Percentiles rank a stretch among this genome's conserved stretches.
phyloP scores from a whole-genome alignment of 345 rosid species.

The Physaria fendleri region DNA sequence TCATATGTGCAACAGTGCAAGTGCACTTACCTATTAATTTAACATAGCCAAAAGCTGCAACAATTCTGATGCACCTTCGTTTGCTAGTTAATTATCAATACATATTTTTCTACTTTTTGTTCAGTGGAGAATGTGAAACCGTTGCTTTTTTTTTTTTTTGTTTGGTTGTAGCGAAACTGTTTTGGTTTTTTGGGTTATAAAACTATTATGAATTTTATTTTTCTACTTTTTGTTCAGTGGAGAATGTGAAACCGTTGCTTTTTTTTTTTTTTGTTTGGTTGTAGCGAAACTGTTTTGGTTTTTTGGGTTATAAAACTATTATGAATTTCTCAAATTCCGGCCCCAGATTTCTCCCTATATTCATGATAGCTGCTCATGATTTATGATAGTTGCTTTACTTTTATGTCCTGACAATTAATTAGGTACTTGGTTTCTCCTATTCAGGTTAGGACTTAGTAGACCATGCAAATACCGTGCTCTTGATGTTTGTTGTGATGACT shows the following conservation, averaged over 20 bases:
- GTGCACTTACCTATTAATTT: conserved; percentile 12
- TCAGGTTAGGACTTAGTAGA: too few species aligned
- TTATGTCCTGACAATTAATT: too few species aligned
- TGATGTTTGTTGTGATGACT: too few species aligned
- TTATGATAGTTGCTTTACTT: too few species aligned
- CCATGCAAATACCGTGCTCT: too few species aligned
- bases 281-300: not conserved
- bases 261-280: not conserved
- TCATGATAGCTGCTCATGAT: too few species aligned
- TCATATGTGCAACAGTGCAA: conserved; percentile 20
- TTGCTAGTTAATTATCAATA: conserved; percentile 13
- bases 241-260: not conserved
- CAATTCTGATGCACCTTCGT: conserved; percentile 15
- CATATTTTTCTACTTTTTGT: conserved; percentile 3
- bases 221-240: conserved; percentile 1
- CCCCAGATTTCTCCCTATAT: too few species aligned
- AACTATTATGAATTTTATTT: too few species aligned
- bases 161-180: not conserved
- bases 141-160: not conserved
- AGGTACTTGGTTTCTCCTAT: too few species aligned
- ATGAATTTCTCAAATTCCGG: too few species aligned
- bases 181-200: too few species aligned
- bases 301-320: too few species aligned
- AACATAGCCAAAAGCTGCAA: conserved; percentile 25
- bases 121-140: not conserved